Conservation (phyloP, 2,329 filamentous ascomycete genomes). For the Pseudogymnoascus sp. region DNA sequence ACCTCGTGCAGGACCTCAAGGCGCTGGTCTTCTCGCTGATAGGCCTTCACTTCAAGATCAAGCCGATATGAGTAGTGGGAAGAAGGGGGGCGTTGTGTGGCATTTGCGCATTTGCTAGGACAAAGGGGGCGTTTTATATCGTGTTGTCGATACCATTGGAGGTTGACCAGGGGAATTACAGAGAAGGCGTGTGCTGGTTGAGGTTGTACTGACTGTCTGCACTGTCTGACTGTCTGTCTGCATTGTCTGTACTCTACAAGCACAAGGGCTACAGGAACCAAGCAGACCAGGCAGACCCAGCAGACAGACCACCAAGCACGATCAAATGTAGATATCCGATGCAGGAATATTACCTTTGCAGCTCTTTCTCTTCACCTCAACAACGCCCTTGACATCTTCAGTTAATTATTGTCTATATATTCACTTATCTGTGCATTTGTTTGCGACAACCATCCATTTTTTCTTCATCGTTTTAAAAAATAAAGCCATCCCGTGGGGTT, state of each 20-base stretch:
- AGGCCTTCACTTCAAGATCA: slow-evolving; percentile 94
- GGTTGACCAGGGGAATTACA: slow-evolving; percentile 5
- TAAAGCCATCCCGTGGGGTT: neutral
- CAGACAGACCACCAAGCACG: neutral
- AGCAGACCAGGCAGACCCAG: slow-evolving; percentile 17
- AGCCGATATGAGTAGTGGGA: slow-evolving; percentile 52
- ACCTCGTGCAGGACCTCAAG: slow-evolving; percentile 94
- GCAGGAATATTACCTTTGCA: neutral
- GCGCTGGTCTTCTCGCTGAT: slow-evolving; percentile 95
- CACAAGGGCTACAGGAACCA: neutral
- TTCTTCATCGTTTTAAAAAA: neutral
- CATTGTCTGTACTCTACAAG: no score
- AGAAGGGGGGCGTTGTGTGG: neutral
- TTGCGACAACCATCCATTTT: neutral
- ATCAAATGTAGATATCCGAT: slow-evolving; percentile 4
- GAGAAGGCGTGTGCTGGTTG: neutral
- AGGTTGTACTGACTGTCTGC: slow-evolving; percentile 9
- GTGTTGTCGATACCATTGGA: slow-evolving; percentile 7
- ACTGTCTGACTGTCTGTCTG: neutral
- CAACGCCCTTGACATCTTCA: neutral
- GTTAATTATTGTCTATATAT: neutral
- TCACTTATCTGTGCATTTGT: neutral
- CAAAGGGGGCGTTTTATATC: slow-evolving; percentile 9
- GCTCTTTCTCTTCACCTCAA: neutral
- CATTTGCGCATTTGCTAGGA: slow-evolving; percentile 8